Conservation (phyloP, 2,329 filamentous ascomycete species). For the Aureobasidium sp. region DNA sequence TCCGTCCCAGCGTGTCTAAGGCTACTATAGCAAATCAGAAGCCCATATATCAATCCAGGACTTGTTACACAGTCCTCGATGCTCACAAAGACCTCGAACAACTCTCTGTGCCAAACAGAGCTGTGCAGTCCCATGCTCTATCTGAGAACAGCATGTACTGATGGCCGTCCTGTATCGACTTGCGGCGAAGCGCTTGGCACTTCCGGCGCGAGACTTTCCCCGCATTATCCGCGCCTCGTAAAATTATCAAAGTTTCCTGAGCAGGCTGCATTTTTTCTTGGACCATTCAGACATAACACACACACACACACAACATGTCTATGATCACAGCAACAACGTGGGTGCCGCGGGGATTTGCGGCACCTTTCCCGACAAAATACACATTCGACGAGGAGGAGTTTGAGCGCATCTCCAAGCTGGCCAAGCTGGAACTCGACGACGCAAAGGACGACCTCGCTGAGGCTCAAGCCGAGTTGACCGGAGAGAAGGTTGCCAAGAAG, state of each 20-base stretch:
- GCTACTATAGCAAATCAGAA: too few relatives aligned
- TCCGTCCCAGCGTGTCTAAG: too few relatives aligned
- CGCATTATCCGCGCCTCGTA: neutral
- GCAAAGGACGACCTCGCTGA: constrained; percentile 78
- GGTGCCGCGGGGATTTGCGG: constrained; percentile 46
- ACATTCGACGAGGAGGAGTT: constrained; percentile 47
- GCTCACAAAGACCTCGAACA: neutral
- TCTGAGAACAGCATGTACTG: neutral
- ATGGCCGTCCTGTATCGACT: neutral
- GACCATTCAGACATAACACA: neutral
- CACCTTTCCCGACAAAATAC: constrained; percentile 44
- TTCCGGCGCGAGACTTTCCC: neutral
- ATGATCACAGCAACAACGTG: constrained; percentile 49
- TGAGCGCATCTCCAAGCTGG: constrained; percentile 44
- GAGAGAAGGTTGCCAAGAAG: constrained; percentile 19
- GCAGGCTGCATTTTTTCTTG: neutral
- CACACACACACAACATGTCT: constrained; percentile 39
- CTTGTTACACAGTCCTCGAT: too few relatives aligned
- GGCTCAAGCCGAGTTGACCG: constrained; percentile 42
- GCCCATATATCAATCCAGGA: too few relatives aligned
- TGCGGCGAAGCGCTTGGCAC: constrained; percentile 4
- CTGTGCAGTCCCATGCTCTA: neutral
- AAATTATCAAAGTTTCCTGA: constrained; percentile 4
- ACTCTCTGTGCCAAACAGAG: neutral
- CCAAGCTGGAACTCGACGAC: constrained; percentile 72